These are phyloP conservation scores for Herpotrichia juniperi DNA, from an alignment of 2,329 filamentous ascomycete genomes.

Conservation along the genomic window DNA sequence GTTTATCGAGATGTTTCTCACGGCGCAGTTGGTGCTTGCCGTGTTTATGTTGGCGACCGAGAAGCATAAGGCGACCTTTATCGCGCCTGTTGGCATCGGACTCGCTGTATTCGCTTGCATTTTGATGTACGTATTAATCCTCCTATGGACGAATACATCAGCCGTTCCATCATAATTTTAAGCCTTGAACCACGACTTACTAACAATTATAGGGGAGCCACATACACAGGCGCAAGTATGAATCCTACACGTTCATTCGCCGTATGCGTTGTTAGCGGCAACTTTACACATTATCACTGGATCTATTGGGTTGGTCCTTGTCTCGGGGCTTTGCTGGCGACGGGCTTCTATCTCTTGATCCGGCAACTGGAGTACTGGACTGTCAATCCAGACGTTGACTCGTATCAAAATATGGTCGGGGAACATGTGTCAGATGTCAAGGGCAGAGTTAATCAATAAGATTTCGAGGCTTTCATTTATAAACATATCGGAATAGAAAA, in stretches of 20 bases:
- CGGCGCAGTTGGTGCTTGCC: conserved; percentile 38
- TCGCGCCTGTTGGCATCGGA: conserved; percentile 71
- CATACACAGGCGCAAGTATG: conserved; percentile 50
- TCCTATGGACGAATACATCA: conserved; percentile 3
- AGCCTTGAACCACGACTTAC: conserved; percentile 29
- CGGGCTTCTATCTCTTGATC: conserved; percentile 56
- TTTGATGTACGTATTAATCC: too few relatives aligned
- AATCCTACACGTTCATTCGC: conserved; percentile 54
- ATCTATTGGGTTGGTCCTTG: conserved; percentile 54
- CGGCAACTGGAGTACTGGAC: too few relatives aligned
- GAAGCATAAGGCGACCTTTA: conserved; percentile 63
- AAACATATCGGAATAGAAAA: too few relatives aligned
- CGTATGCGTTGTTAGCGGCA: conserved; percentile 45
- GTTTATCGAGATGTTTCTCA: conserved; percentile 28
- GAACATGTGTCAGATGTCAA: too few relatives aligned
- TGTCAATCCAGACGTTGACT: too few relatives aligned
- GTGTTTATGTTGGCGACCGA: conserved; percentile 64
- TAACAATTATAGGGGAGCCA: too few relatives aligned
- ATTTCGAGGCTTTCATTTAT: too few relatives aligned
- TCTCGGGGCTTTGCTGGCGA: conserved; percentile 50
- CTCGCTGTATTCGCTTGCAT: conserved; percentile 67
- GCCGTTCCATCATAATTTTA: not conserved
- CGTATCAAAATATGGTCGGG: too few relatives aligned
- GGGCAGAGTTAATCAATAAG: too few relatives aligned
- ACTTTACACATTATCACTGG: conserved; percentile 48